These are phyloP conservation scores for Lasiodiplodia hormozganensis DNA, from an alignment of 2,329 filamentous ascomycete species.

Conservation along the genomic window DNA sequence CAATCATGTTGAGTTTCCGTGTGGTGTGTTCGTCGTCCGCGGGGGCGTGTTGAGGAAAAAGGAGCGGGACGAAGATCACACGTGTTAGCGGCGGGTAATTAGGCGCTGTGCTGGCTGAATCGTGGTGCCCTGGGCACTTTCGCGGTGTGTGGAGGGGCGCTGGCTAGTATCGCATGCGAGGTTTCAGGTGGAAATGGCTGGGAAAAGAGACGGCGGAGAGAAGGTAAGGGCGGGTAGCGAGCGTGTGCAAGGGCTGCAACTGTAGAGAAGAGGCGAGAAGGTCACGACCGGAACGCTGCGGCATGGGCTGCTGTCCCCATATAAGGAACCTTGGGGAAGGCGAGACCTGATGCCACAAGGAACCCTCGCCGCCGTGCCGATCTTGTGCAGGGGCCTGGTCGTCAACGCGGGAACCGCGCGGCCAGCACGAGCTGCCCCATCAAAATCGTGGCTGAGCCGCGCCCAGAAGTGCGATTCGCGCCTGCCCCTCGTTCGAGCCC, in stretches of 20 bases:
- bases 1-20: slow-evolving; percentile 56
- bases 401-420: slow-evolving; percentile 26
- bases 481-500: slow-evolving; percentile 25
- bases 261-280: slow-evolving; percentile 11
- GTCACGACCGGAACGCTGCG: slow-evolving; percentile 13
- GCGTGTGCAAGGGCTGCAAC: slow-evolving; percentile 21
- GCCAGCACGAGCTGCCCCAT: slow-evolving; percentile 26
- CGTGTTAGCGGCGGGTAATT: slow-evolving; percentile 26
- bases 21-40: slow-evolving; percentile 4
- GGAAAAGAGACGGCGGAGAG: slow-evolving; percentile 7
- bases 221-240: slow-evolving; percentile 23
- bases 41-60: slow-evolving; percentile 18
- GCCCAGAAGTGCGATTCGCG: slow-evolving; percentile 6
- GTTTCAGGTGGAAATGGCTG: slow-evolving; percentile 22
- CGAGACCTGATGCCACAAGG: slow-evolving; percentile 25
- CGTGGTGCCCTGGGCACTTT: slow-evolving; percentile 22
- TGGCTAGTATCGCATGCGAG: slow-evolving; percentile 26
- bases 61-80: slow-evolving; percentile 27
- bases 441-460: slow-evolving; percentile 26
- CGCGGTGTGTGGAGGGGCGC: slow-evolving; percentile 26
- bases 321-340: slow-evolving; percentile 15
- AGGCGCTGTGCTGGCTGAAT: slow-evolving; percentile 26
- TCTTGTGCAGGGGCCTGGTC: slow-evolving; percentile 20
- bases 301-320: slow-evolving; percentile 24
- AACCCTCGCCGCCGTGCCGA: slow-evolving; percentile 20